Evolutionary conservation across 164 flowering plant species (phyloP).

Genomic region (Santalum album): DNA sequence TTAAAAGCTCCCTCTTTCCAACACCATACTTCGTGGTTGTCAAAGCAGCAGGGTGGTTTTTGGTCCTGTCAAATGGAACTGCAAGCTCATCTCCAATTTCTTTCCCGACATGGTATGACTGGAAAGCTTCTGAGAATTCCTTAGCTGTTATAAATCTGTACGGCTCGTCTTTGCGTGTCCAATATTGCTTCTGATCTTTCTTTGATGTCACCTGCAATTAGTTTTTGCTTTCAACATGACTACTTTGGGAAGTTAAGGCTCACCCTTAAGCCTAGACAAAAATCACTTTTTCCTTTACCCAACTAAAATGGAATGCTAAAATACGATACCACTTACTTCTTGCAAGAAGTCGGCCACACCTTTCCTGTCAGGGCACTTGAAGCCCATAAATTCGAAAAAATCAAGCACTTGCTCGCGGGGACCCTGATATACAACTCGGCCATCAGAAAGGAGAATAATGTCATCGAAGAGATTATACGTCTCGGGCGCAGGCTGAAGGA

Average conservation of each 20-base stretch:
- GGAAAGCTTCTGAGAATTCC: slow-evolving; percentile 26
- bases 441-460: slow-evolving; percentile 48
- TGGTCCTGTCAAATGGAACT: slow-evolving; percentile 22
- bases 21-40: slow-evolving; percentile 42
- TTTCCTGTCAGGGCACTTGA: slow-evolving; percentile 52
- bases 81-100: slow-evolving; percentile 12
- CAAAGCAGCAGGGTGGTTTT: slow-evolving; percentile 34
- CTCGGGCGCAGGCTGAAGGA: slow-evolving; percentile 58
- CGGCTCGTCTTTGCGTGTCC: slow-evolving; percentile 22
- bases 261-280: too few species aligned
- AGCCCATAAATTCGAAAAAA: slow-evolving; percentile 47
- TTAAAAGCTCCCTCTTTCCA: slow-evolving; percentile 37
- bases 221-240: too few species aligned
- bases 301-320: too few species aligned
- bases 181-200: slow-evolving; percentile 43
- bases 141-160: slow-evolving; percentile 23
- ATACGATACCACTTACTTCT: slow-evolving; percentile 43
- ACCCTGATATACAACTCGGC: slow-evolving; percentile 49
- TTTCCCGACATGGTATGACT: slow-evolving; percentile 29
- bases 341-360: slow-evolving; percentile 53
- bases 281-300: too few species aligned
- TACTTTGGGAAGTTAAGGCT: too few species aligned
- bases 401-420: slow-evolving; percentile 45
- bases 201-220: slow-evolving; percentile 30
- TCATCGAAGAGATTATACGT: slow-evolving; percentile 51